Conservation (phyloP, 257 asterid species). For the Avicennia marina region DNA sequence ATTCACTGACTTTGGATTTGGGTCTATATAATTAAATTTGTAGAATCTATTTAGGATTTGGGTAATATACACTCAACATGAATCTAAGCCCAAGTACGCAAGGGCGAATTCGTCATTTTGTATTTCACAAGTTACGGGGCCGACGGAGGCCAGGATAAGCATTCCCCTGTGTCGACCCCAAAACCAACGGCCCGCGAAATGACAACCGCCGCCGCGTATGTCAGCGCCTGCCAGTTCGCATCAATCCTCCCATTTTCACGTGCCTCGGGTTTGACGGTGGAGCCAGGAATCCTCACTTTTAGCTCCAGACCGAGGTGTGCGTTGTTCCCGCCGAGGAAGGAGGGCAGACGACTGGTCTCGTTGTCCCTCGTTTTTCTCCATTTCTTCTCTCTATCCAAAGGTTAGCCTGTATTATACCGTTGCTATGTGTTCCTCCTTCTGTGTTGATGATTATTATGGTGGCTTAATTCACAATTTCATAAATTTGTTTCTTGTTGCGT, state of each 20-base stretch:
- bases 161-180: background rate
- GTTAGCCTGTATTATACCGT: constrained; percentile 24
- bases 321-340: constrained; percentile 30
- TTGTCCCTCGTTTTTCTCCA: constrained; percentile 45
- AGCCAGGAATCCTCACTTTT: constrained; percentile 22
- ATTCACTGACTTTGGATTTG: no score
- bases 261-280: constrained; percentile 11
- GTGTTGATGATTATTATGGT: no score
- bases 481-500: no score
- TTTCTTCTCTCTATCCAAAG: constrained; percentile 44
- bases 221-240: constrained; percentile 26
- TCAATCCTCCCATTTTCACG: constrained; percentile 22
- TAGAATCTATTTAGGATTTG: no score
- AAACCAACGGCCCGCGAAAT: constrained; percentile 28
- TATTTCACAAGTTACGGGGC: background rate
- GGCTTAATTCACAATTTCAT: no score
- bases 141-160: constrained; percentile 28
- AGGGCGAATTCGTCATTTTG: constrained; percentile 26
- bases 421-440: no score
- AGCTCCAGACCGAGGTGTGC: constrained; percentile 41
- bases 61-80: no score
- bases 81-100: no score
- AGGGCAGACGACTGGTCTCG: constrained; percentile 65
- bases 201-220: constrained; percentile 38
- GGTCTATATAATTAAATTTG: no score